Percentiles rank a stretch among this genome's conserved stretches.
Conservation (phyloP, 371 early-diverging fungal species). For the Mortierella sp. region DNA sequence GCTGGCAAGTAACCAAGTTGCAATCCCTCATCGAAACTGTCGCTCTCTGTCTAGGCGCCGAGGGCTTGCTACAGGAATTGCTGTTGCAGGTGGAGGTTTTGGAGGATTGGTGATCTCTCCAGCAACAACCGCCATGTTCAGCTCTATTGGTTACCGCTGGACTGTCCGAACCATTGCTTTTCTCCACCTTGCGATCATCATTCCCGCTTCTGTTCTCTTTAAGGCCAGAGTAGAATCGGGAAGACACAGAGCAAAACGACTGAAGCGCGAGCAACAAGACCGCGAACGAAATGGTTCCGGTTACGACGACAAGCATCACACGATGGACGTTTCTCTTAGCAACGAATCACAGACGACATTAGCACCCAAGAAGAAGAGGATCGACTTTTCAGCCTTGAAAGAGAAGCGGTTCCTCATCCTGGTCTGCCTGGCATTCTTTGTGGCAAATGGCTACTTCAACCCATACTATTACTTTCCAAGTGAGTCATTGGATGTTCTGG, state of each 20-base stretch:
- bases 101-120: slow-evolving; percentile 69
- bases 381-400: slow-evolving; percentile 42
- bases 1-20: too few relatives aligned
- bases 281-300: slow-evolving; percentile 27
- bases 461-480: slow-evolving; percentile 48
- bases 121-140: slow-evolving; percentile 57
- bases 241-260: slow-evolving; percentile 13
- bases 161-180: slow-evolving; percentile 53
- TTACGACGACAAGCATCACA: slow-evolving; percentile 8
- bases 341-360: slow-evolving; percentile 11
- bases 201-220: slow-evolving; percentile 58
- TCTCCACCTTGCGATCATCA: slow-evolving; percentile 58
- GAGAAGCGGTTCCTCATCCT: slow-evolving; percentile 34
- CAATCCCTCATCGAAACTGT: too few relatives aligned
- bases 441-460: slow-evolving; percentile 47
- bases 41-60: slow-evolving; percentile 56
- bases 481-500: slow-evolving; percentile 4
- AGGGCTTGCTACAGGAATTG: slow-evolving; percentile 81
- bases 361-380: slow-evolving; percentile 4
- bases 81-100: slow-evolving; percentile 72
- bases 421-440: slow-evolving; percentile 19
- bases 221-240: slow-evolving; percentile 45
- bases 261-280: slow-evolving; percentile 27
- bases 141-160: slow-evolving; percentile 35
- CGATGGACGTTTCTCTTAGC: not conserved